Base-by-base conservation (phyloP, 139 green algal species). In the Chlorella vulgaris region DNA sequence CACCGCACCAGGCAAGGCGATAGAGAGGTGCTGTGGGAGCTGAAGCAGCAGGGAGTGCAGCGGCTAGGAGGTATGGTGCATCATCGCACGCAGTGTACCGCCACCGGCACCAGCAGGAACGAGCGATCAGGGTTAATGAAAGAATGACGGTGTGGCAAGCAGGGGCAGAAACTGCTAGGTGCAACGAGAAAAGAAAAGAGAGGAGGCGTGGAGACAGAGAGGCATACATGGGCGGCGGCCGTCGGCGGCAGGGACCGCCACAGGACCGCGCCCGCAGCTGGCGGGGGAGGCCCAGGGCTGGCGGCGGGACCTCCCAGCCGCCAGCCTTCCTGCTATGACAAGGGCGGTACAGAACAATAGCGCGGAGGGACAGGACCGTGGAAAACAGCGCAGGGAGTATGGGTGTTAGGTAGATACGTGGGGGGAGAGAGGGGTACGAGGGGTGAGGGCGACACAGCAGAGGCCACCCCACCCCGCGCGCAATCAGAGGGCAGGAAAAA, bases 331-430 rank as follows among this genome's bases (percentile, higher is more conserved):
- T 47, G 26, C 39, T 60, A 22, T 76, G 39, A 60, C 68, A 75
- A 76, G 22, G 69, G 43, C n/a, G 69, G 69, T 76, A 76, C 69
- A 76, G 69, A 62, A 76, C 69, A 62, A 43, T 43, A 55, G 43
- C 69, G 69, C 43, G 69, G 43, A 15, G n/a, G 69, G 5, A 10
- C 13, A 29, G 29, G 42, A 63, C 33, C 28, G 68, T 63, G 69
- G 38, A 76, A 76, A 76, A 63, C 69, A 76, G 69, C 35, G 43
- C 39, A n/a, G 69, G n/a, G n/a, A n/a, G n/a, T n/a, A n/a, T 42
- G 42, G 28, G 69, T n/a, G 31, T 38, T 31, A 24, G 51, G 69
- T 40, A 42, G 39, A 29, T 18, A 39, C 39, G 7, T 7, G n/a
- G 26, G 4, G 61, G 62, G n/a, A 33, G 13, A 55, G 13, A 55